A percentile compares a stretch with the other conserved stretches of the same genome.
Evolutionary conservation across 2,329 filamentous ascomycete species (phyloP).

Genomic region (Botrytis cinerea): DNA sequence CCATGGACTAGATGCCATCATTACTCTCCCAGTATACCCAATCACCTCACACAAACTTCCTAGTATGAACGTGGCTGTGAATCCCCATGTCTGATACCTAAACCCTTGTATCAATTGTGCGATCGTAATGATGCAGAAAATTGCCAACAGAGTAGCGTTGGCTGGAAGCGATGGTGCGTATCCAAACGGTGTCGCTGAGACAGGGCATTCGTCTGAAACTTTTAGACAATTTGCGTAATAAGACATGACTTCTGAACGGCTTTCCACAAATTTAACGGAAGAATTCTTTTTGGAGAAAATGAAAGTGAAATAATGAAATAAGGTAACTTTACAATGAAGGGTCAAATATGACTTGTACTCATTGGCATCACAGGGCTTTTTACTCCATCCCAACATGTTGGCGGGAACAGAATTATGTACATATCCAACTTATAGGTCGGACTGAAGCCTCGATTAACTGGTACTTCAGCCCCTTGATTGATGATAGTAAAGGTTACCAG

Average conservation of each 20-base stretch:
- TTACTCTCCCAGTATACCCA: constrained; percentile 13
- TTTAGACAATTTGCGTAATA: constrained; percentile 3
- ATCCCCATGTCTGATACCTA: constrained; percentile 3
- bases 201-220: constrained; percentile 14
- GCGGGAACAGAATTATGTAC: background rate
- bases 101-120: constrained; percentile 12
- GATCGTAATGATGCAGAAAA: constrained; percentile 4
- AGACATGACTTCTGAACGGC: background rate
- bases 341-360: background rate
- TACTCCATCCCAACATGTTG: constrained; percentile 1
- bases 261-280: background rate
- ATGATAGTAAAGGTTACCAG: background rate
- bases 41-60: constrained; percentile 9
- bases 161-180: background rate
- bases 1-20: constrained; percentile 16
- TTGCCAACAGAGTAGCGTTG: constrained; percentile 3
- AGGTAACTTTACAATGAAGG: background rate
- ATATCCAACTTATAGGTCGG: background rate
- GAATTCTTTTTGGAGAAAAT: background rate
- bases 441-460: background rate
- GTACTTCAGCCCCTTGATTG: background rate
- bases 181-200: background rate
- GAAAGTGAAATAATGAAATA: no score
- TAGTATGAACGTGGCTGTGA: constrained; percentile 6
- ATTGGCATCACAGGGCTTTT: background rate